Evolutionary conservation across 768 basidiomycete species (phyloP).

Genomic region (Rhodotorula kratochvilovae): DNA sequence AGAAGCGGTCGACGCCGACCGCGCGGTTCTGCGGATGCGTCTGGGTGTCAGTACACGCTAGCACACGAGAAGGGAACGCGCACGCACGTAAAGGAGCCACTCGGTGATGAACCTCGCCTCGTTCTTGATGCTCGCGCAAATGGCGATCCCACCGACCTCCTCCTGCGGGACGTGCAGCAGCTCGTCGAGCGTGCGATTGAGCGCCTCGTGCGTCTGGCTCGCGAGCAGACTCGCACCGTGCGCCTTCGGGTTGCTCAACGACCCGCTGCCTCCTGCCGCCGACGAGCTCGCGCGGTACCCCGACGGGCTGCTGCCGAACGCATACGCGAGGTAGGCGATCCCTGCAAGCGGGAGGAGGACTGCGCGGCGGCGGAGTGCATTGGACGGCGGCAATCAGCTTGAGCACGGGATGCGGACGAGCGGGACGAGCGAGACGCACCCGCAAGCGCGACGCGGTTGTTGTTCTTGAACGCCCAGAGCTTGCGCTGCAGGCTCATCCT

Average conservation of each 20-base stretch:
- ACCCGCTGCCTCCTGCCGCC: no score
- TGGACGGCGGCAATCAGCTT: no score
- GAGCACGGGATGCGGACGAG: no score
- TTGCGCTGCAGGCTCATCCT: not conserved
- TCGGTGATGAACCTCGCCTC: not conserved
- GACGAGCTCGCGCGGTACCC: no score
- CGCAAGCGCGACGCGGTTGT: no score
- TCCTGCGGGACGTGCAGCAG: not conserved
- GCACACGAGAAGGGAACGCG: not conserved
- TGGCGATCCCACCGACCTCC: not conserved
- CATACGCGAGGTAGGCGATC: not conserved
- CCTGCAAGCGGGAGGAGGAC: not conserved
- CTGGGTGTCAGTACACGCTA: not conserved
- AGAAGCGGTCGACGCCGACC: constrained; percentile 12
- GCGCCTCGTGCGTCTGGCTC: no score
- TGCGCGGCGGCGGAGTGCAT: not conserved
- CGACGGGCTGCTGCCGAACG: not conserved
- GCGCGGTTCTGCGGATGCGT: not conserved
- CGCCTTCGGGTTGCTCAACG: no score
- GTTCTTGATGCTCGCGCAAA: not conserved
- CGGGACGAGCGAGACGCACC: no score
- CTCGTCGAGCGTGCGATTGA: not conserved
- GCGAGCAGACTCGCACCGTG: no score
- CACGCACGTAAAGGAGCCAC: constrained; percentile 16
- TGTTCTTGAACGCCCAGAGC: no score